A percentile compares a stretch with the other conserved stretches of the same genome.
Conservation (phyloP, 352 stramenopile species). For the Phytophthora podocarpi region DNA sequence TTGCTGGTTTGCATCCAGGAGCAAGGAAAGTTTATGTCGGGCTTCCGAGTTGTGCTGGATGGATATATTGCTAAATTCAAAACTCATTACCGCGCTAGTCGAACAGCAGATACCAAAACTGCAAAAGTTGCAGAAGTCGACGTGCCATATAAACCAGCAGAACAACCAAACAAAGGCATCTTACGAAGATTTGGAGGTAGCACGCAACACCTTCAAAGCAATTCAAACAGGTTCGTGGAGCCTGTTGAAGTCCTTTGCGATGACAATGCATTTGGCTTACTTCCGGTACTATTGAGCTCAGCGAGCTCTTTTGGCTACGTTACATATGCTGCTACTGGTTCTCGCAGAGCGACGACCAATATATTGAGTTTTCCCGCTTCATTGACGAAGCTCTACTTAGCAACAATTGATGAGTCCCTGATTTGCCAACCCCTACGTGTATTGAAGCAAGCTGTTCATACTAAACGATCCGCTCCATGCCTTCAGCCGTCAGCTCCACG, state of each 20-base stretch:
- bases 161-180: neutral
- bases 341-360: slow-evolving; percentile 2
- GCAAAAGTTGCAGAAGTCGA: neutral
- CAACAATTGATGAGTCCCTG: slow-evolving; percentile 36
- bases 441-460: slow-evolving; percentile 37
- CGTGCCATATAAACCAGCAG: too few relatives aligned
- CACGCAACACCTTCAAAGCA: neutral
- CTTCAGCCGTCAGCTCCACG: neutral
- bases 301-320: slow-evolving; percentile 49
- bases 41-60: slow-evolving; percentile 47
- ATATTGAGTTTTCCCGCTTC: slow-evolving; percentile 39
- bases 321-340: slow-evolving; percentile 24
- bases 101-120: neutral
- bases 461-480: neutral
- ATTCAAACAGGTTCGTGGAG: too few relatives aligned
- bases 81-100: neutral
- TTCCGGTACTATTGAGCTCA: slow-evolving; percentile 43
- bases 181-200: neutral
- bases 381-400: slow-evolving; percentile 36
- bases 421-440: slow-evolving; percentile 49
- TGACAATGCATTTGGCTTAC: slow-evolving; percentile 46
- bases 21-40: slow-evolving; percentile 33
- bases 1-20: slow-evolving; percentile 43
- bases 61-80: slow-evolving; percentile 55
- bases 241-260: slow-evolving; percentile 43